Conservation (phyloP, 768 basidiomycete species). For the Podaxis carcinomalis region DNA sequence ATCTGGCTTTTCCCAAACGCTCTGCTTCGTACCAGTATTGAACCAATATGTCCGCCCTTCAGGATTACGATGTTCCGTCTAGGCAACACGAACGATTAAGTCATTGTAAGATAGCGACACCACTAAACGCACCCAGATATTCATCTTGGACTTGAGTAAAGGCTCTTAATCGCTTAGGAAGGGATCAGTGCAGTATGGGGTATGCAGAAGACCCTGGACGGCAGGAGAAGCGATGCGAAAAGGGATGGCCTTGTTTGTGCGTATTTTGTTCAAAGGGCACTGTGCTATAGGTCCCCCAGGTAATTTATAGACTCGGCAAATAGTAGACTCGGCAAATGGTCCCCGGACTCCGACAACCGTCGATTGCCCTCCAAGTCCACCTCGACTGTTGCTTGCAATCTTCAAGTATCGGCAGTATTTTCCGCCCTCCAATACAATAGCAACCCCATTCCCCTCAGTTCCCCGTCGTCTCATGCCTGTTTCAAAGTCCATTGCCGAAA, state of each 20-base stretch:
- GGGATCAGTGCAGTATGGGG: neutral
- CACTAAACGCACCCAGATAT: conserved; percentile 29
- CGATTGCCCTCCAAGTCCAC: neutral
- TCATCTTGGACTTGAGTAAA: conserved; percentile 17
- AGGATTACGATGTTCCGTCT: conserved; percentile 93
- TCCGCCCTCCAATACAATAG: too few relatives aligned
- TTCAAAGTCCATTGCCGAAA: too few relatives aligned
- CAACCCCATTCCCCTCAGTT: too few relatives aligned
- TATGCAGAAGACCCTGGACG: neutral
- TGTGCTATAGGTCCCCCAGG: neutral
- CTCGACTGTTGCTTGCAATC: neutral
- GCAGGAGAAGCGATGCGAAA: neutral
- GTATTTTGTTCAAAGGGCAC: conserved; percentile 8
- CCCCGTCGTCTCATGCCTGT: too few relatives aligned
- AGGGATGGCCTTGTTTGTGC: conserved; percentile 13
- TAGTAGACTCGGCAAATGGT: too few relatives aligned
- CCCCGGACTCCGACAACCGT: neutral
- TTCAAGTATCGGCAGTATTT: too few relatives aligned
- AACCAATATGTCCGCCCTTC: conserved; percentile 99
- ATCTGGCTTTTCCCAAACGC: conserved; percentile 98
- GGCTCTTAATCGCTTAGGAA: neutral
- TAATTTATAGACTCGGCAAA: neutral
- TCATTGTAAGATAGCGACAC: neutral
- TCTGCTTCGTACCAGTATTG: conserved; percentile 81
- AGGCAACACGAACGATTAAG: neutral